These are phyloP conservation scores for Trichophyton verrucosum DNA, from an alignment of 2,329 filamentous ascomycete species.

Conservation along the genomic window DNA sequence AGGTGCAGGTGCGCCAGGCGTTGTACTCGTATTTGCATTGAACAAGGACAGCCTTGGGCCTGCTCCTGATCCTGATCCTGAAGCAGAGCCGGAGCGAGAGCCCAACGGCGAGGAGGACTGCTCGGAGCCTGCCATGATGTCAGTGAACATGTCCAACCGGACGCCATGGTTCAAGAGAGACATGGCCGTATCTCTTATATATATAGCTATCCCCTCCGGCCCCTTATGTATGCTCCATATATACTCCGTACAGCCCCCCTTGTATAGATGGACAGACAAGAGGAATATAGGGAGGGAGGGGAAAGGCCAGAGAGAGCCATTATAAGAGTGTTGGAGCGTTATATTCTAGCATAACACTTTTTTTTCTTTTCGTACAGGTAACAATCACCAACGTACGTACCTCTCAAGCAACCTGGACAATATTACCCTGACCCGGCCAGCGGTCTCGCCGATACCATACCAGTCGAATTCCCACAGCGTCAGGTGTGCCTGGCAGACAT, in stretches of 20 bases:
- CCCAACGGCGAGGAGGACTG: not conserved
- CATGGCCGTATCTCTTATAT: not conserved
- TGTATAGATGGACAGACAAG: no score
- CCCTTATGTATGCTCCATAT: no score
- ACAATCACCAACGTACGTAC: not conserved
- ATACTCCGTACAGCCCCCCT: no score
- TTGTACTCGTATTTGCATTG: slow-evolving; percentile 2
- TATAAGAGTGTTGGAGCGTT: not conserved
- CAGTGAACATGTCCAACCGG: not conserved
- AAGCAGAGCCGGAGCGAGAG: not conserved
- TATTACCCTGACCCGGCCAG: not conserved
- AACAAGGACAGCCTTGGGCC: not conserved
- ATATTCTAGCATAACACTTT: not conserved
- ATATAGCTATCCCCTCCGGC: not conserved
- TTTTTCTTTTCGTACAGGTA: not conserved
- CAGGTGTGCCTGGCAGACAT: not conserved
- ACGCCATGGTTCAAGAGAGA: not conserved
- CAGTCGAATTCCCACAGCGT: slow-evolving; percentile 1
- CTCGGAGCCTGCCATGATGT: slow-evolving; percentile 3
- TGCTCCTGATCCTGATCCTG: not conserved
- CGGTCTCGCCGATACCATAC: not conserved
- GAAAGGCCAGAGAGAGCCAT: not conserved
- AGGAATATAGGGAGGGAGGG: no score
- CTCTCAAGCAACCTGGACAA: not conserved
- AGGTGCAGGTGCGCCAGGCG: not conserved